Evolutionary conservation across 2,329 filamentous ascomycete genomes (phyloP), one percentile per base, ranked within the genome.

Genomic region (Neofusicoccum cordaticola): DNA sequence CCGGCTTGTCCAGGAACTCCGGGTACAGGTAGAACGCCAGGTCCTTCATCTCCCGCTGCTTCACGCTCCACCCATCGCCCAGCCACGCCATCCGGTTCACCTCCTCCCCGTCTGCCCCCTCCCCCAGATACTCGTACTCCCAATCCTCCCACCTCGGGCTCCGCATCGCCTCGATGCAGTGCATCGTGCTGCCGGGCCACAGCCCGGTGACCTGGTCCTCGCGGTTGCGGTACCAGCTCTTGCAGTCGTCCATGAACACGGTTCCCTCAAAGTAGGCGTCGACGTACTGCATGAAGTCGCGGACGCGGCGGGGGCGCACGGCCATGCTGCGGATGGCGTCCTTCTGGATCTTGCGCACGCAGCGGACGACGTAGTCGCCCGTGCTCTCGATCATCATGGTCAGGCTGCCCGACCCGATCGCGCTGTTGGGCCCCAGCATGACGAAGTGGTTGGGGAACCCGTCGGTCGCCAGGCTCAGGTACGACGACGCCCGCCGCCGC

Each of bases 11-110:
- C 70, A 75, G 39, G 69, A 79, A 81, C 69, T 74, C 73, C 4
- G 76, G 75, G 66, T 76, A 73, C 51, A 81, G 66, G 72, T 81
- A 81, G 68, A 73, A 81, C 35, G 75, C 77, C 71, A 80, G 60
- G 69, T 81, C 71, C 64, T 71, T 72, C 41, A 70, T 69, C 48
- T 76, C 73, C 19, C 71, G 22, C 62, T 72, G 67, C 62, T 68
- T 69, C 13, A 65, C 58, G 47, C 62, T 75, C 70, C 69, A 74
- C 0, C 74, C 74, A 69, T 76, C 75, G 0, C 74, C 74, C 66
- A 76, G 48, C 71, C 73, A 76, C 27, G 71, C 70, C 66, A 76
- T 39, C 22, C 68, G 61, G 66, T 74, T 78, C 52, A 63, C 71
- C 64, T 69, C 47, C 15, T 64, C 45, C 8, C 66, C 70, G 41